Conservation (phyloP, 78 protist genomes). For the Thecamonas trahens region DNA sequence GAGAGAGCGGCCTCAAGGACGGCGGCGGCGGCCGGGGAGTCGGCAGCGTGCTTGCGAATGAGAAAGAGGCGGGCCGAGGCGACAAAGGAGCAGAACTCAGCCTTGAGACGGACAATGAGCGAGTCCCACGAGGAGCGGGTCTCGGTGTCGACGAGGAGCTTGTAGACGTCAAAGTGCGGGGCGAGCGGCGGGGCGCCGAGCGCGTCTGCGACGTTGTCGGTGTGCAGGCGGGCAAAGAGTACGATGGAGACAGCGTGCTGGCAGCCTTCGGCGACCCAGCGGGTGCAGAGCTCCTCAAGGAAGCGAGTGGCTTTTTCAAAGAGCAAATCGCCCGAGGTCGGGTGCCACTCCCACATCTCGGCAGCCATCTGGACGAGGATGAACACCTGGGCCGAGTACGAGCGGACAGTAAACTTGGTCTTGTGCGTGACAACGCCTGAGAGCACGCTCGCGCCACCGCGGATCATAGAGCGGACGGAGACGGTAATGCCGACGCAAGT, state of each 20-base stretch:
- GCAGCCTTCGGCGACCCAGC: constrained; percentile 6
- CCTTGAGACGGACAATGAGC: not conserved
- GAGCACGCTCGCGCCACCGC: not conserved
- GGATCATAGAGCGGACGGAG: not conserved
- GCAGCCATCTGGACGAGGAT: constrained; percentile 26
- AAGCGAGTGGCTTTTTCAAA: constrained; percentile 3
- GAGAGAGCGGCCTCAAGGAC: not conserved
- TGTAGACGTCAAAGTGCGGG: not conserved
- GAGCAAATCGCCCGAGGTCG: constrained; percentile 21
- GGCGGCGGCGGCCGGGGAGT: not conserved
- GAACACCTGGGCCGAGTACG: constrained; percentile 7
- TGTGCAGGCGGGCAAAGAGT: constrained; percentile 12
- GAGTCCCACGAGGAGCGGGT: not conserved
- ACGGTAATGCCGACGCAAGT: not conserved
- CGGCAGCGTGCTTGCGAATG: no score
- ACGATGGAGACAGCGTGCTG: constrained; percentile 28
- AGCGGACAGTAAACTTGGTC: constrained; percentile 36
- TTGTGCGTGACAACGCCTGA: constrained; percentile 12
- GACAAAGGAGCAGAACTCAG: not conserved
- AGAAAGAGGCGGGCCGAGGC: not conserved
- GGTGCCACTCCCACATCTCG: constrained; percentile 42
- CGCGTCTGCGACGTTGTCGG: not conserved
- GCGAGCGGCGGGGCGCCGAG: not conserved
- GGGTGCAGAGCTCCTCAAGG: constrained; percentile 7
- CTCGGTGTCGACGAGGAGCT: not conserved